A percentile compares a stretch with the other conserved stretches of the same genome.
phyloP scores from a whole-genome alignment of 352 stramenopile species.

The Halophytophthora polymorphica region DNA sequence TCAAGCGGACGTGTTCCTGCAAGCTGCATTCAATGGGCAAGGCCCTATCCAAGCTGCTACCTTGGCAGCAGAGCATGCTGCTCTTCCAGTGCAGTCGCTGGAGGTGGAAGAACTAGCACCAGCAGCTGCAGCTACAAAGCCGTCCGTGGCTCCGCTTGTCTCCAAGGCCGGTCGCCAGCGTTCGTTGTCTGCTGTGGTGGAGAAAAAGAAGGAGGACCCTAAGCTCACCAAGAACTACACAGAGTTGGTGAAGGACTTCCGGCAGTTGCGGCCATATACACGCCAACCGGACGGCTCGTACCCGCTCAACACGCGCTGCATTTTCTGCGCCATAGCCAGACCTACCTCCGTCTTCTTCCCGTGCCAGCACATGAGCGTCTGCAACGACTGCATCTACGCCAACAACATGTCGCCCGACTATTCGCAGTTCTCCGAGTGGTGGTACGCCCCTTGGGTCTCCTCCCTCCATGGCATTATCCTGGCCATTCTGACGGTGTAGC shows the following conservation, averaged over 20 bases:
- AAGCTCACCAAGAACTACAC: slow-evolving; percentile 45
- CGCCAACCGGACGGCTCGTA: slow-evolving; percentile 37
- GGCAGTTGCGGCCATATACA: slow-evolving; percentile 39
- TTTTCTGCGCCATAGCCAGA: slow-evolving; percentile 31
- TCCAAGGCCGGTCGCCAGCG: slow-evolving; percentile 14
- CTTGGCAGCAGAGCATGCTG: no score
- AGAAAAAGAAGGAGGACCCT: slow-evolving; percentile 7
- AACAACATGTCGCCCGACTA: slow-evolving; percentile 33
- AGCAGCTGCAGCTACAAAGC: no score
- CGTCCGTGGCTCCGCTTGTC: no score
- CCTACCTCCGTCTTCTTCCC: slow-evolving; percentile 53
- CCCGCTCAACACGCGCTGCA: slow-evolving; percentile 25
- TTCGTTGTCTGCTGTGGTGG: slow-evolving; percentile 8
- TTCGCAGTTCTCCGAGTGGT: slow-evolving; percentile 10
- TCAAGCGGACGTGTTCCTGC: no score
- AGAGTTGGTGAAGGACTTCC: slow-evolving; percentile 38
- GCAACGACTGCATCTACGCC: slow-evolving; percentile 39
- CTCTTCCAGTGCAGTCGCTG: no score
- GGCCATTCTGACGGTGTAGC: slow-evolving; percentile 2
- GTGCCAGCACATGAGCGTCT: slow-evolving; percentile 60
- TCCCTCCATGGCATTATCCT: neutral
- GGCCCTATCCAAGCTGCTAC: no score
- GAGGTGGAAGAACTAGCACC: no score
- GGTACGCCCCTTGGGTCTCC: slow-evolving; percentile 19
- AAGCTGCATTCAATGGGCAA: no score